A percentile compares a stretch with the other conserved stretches of the same genome.
phyloP scores from a whole-genome alignment of 2,329 filamentous ascomycete genomes.

The Blastomyces percursus region DNA sequence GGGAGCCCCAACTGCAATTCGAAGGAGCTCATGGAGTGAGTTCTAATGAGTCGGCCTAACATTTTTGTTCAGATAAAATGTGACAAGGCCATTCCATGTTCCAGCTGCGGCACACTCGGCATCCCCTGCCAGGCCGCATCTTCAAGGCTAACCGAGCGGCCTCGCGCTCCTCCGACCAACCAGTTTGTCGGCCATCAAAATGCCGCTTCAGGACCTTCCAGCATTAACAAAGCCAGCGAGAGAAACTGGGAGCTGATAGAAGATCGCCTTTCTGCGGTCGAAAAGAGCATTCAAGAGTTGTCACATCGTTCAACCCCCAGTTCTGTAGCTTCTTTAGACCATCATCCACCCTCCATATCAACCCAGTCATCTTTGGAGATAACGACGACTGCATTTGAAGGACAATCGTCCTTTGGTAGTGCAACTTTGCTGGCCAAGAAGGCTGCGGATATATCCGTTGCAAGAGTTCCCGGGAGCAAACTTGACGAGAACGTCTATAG shows the following conservation, averaged over 20 bases:
- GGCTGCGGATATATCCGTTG: conserved; percentile 17
- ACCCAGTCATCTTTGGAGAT: conserved; percentile 19
- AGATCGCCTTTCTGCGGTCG: conserved; percentile 21
- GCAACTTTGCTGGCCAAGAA: conserved; percentile 38
- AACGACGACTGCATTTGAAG: conserved; percentile 27
- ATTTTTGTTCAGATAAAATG: conserved; percentile 11
- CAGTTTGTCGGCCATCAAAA: not conserved
- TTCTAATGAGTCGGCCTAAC: conserved; percentile 11
- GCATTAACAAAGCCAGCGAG: not conserved
- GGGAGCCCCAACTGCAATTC: not conserved
- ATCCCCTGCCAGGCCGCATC: conserved; percentile 7
- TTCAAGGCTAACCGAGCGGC: not conserved
- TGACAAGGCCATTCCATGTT: conserved; percentile 6
- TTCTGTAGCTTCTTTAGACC: not conserved
- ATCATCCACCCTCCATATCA: not conserved
- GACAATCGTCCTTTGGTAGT: conserved; percentile 38
- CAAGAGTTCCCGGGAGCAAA: conserved; percentile 30
- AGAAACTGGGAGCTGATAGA: conserved; percentile 27
- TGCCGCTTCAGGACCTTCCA: not conserved
- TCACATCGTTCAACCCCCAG: conserved; percentile 6
- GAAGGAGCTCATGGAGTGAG: not conserved
- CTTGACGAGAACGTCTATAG: conserved; percentile 26
- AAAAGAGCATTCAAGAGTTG: conserved; percentile 16
- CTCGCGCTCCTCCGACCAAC: not conserved
- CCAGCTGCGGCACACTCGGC: conserved; percentile 2